A percentile compares a stretch with the other conserved stretches of the same genome.
These are phyloP conservation scores for Pichia pseudocactophila DNA, from an alignment of 805 yeast species.

Conservation along the genomic window DNA sequence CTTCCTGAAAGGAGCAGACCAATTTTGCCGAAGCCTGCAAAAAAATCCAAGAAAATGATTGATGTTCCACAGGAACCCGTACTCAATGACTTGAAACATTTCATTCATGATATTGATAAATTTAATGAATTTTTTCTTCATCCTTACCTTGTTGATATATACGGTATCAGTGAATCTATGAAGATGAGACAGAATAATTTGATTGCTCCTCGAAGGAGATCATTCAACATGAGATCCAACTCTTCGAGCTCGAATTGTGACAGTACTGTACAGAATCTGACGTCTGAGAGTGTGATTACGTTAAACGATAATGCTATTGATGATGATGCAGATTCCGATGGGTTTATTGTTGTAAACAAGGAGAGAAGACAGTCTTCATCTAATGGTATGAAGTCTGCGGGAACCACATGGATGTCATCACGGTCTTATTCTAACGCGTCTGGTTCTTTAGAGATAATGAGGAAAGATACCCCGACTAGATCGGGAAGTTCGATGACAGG, in stretches of 20 bases:
- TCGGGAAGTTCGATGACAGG: conserved; percentile 2
- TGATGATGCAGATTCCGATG: conserved; percentile 21
- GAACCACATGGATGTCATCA: not conserved
- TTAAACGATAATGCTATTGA: conserved; percentile 13
- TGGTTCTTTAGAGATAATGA: not conserved
- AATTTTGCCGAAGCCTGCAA: conserved; percentile 27
- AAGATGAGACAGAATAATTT: not conserved
- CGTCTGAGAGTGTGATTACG: not conserved
- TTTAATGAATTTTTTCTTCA: conserved; percentile 37
- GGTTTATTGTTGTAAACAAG: conserved; percentile 28
- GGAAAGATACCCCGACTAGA: too few relatives aligned
- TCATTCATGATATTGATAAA: conserved; percentile 26
- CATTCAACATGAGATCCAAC: conserved; percentile 3
- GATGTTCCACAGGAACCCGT: not conserved
- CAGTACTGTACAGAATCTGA: not conserved
- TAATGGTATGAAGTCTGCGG: not conserved
- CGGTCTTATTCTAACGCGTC: conserved; percentile 1
- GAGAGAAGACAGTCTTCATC: conserved; percentile 24
- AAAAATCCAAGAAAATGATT: conserved; percentile 13
- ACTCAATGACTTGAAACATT: conserved; percentile 22
- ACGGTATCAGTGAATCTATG: conserved; percentile 18
- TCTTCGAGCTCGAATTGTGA: not conserved
- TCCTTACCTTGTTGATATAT: conserved; percentile 22
- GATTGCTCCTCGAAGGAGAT: conserved; percentile 1
- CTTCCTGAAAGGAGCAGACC: conserved; percentile 12